Evolutionary conservation across 805 yeast species (phyloP), one percentile per base, ranked within the genome.

Genomic region (Starmerella sp.): DNA sequence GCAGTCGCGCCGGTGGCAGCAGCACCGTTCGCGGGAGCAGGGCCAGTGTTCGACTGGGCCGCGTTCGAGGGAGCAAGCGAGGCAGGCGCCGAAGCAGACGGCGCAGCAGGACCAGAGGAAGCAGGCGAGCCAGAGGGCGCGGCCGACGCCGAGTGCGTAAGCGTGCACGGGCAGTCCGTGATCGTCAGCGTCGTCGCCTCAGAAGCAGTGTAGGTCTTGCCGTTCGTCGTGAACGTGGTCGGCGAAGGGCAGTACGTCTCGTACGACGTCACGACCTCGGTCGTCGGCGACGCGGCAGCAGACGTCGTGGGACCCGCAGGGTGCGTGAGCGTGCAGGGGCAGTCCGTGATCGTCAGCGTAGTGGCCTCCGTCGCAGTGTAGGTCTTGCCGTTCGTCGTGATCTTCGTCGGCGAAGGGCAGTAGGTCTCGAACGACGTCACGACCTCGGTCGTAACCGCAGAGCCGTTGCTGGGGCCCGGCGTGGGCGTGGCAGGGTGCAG

Each of bases 161-260:
- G 66, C 68, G 90, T 84, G 76, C 95, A 85, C 69, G 89, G 89
- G 72, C 85, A 81, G 77, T 86, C 83, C 66, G 93, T 84, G 80
- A 85, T 77, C 71, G 91, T 85, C 67, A 86, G 71, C 63, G 93
- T 84, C 70, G 90, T 83, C 59, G 90, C 81, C 65, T 71, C 82
- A 60, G 90, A 80, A 69, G 78, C 79, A 37, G 64, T 61, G 62
- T 57, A 58, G 30, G 64, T 61, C 52, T 50, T 41, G 28, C 58
- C 56, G 56, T 55, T 55, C 69, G 80, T 76, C 61, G 73, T 73
- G 56, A 84, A 63, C 53, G 75, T 70, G 62, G 91, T 85, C 52
- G 91, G 71, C 59, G 67, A 73, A 68, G 91, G 89, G 72, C 91
- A 84, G 82, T 80, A 83, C 61, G 93, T 84, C 72, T 84, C 79